Evolutionary conservation across 306 rosid genomes (phyloP).

Genomic region (Echinosophora koreensis): DNA sequence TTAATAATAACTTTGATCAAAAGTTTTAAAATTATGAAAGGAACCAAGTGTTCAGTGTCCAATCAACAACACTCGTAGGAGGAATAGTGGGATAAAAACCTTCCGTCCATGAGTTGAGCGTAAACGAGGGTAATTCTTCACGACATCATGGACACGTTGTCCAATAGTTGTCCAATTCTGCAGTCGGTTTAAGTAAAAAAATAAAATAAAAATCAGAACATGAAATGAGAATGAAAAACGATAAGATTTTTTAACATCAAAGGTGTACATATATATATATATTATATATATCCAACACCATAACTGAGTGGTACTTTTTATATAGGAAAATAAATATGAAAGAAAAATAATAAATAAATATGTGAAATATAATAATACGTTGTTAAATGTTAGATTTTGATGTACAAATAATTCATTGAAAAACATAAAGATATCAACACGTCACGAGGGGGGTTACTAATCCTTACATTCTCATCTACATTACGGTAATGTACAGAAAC

Average conservation of each 20-base stretch:
- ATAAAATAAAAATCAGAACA: background rate
- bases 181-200: constrained; percentile 25
- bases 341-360: no score
- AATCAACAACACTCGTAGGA: background rate
- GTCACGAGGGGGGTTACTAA: background rate
- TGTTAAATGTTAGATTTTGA: no score
- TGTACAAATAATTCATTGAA: no score
- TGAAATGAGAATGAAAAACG: background rate
- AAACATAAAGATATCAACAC: background rate
- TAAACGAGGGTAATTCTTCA: constrained; percentile 81
- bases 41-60: constrained; percentile 1
- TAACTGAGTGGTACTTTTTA: no score
- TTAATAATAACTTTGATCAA: background rate
- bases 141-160: constrained; percentile 83
- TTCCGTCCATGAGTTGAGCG: constrained; percentile 92
- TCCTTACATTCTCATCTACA: constrained; percentile 79
- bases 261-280: no score
- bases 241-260: no score
- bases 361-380: no score
- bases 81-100: constrained; percentile 46
- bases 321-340: no score
- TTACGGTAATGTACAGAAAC: constrained; percentile 96
- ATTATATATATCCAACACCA: no score
- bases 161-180: constrained; percentile 88
- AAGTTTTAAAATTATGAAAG: constrained; percentile 1